A percentile compares a stretch with the other conserved stretches of the same genome.
phyloP scores from a whole-genome alignment of 768 basidiomycete genomes.

The Lactarius hatsudake region DNA sequence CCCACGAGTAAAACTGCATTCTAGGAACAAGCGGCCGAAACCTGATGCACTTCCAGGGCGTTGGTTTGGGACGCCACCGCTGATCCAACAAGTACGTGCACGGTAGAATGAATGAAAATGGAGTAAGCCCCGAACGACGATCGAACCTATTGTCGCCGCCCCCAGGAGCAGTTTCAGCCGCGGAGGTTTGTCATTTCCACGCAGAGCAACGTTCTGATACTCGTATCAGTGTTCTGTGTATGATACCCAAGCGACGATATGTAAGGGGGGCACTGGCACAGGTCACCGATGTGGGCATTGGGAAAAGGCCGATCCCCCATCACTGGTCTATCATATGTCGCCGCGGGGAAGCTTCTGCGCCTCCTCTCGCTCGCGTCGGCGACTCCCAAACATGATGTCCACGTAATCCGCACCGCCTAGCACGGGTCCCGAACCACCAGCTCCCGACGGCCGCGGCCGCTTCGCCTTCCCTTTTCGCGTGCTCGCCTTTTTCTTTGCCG shows the following conservation, averaged over 20 bases:
- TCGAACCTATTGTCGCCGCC: not conserved
- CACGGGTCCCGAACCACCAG: conserved; percentile 41
- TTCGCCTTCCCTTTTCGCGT: conserved; percentile 45
- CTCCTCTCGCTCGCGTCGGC: conserved; percentile 63
- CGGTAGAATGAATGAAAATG: too few relatives aligned
- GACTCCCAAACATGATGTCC: conserved; percentile 64
- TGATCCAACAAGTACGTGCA: too few relatives aligned
- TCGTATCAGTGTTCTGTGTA: not conserved
- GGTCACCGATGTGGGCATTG: not conserved
- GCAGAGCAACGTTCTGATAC: not conserved
- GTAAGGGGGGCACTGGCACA: not conserved
- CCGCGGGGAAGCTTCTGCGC: conserved; percentile 54
- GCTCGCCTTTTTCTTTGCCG: conserved; percentile 46
- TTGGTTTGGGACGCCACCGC: not conserved
- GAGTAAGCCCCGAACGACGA: not conserved
- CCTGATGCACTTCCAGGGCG: not conserved
- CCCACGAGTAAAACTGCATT: not conserved
- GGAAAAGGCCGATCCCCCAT: too few relatives aligned
- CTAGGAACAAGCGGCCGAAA: not conserved
- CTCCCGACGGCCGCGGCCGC: conserved; percentile 28
- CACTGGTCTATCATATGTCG: too few relatives aligned
- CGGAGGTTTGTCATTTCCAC: not conserved
- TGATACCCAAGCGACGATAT: not conserved
- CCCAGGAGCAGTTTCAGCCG: not conserved
- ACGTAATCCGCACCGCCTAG: conserved; percentile 80